A percentile compares a stretch with the other conserved stretches of the same genome.
phyloP scores from a whole-genome alignment of 768 basidiomycete species.

The Termitomyces sp. region DNA sequence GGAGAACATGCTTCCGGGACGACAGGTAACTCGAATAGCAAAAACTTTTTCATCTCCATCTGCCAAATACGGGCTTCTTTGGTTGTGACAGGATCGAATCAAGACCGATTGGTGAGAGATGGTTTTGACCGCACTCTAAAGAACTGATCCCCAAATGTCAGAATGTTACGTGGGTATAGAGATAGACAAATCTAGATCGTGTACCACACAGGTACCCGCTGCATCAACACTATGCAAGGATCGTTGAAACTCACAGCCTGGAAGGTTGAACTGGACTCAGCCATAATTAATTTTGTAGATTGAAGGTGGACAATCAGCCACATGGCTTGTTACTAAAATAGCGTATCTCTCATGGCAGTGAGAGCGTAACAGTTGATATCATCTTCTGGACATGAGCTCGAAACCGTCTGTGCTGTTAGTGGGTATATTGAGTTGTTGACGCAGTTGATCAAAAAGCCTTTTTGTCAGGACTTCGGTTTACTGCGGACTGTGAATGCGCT shows the following conservation, averaged over 20 bases:
- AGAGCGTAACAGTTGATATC: not conserved
- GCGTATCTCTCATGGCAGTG: not conserved
- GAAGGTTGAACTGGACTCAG: not conserved
- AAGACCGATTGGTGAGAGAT: not conserved
- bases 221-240: not conserved
- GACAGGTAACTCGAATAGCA: constrained; percentile 14
- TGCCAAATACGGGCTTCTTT: constrained; percentile 8
- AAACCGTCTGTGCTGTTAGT: not conserved
- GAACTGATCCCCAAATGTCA: not conserved
- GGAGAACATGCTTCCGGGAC: constrained; percentile 16
- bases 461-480: not conserved
- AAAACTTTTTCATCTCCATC: constrained; percentile 10
- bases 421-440: not conserved
- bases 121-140: not conserved
- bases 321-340: not conserved
- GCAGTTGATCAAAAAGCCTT: not conserved
- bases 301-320: not conserved
- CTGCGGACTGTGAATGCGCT: not conserved
- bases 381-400: not conserved
- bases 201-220: not conserved
- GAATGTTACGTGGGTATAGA: not conserved
- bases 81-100: constrained; percentile 3
- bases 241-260: not conserved
- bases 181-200: not conserved
- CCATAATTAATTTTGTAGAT: not conserved